Base-by-base conservation (phyloP, 116 monocot genomes). In the Papilionanthe hybrid region DNA sequence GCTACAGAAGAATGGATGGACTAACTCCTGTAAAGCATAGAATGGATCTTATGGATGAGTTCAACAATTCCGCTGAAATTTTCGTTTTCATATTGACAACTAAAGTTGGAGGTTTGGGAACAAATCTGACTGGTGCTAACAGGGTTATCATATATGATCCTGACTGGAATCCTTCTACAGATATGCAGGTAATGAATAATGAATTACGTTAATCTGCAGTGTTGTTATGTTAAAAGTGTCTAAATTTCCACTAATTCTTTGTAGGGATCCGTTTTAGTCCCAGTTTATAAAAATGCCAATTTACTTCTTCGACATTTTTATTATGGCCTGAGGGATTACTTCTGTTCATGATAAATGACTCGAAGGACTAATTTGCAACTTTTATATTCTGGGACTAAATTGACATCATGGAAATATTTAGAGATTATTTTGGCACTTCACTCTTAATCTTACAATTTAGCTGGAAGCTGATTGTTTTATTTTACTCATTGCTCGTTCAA, bases 101-200 rank as follows among this genome's bases (percentile, higher is more conserved):
- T 7, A 98, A 87, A 83, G 98, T 98, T 83, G 98, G 98, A 45
- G 98, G 98, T 72, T 80, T 98, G 75, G 98, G 98, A 10, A 98
- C 94, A 68, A 98, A 98, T 65, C 79, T 98, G 82, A 90, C 81
- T 77, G 94, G 98, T 42, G 98, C 92, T 4, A 75, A 98, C 75
- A 87, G 98, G 79, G 91, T 96, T 66, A 90, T 96, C 29, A 93
- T 96, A 75, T 96, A 88, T 81, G 93, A 96, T 83, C 96, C 96
- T 55, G 96, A 96, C 84, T 93, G 96, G 96, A 96, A 96, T 84
- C 94, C 96, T 82, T 96, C 96, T 50, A 93, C 96, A 41, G 96
- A 96, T 79, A 92, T 92, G 79, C 96, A 96, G 94, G 96, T 96
- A 82, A 79, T 55, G 22, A 91, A 90, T 96, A 82, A 79, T 55